A percentile compares a stretch with the other conserved stretches of the same genome.
Conservation (phyloP, 306 rosid genomes). For the Corylus avellana region DNA sequence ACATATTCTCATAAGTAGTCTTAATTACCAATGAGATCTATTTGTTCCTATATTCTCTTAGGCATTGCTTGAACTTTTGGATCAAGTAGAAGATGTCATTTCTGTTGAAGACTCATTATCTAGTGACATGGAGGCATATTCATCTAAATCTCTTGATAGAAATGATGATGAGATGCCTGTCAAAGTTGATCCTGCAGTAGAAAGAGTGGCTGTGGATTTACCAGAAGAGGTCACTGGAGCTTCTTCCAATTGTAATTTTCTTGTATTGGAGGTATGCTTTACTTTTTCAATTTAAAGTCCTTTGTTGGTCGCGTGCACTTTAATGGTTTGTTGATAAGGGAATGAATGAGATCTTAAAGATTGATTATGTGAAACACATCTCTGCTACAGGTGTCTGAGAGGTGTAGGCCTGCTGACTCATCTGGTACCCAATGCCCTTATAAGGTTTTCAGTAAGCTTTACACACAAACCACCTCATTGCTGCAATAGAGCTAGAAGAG, state of each 20-base stretch:
- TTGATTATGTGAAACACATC: slow-evolving; percentile 23
- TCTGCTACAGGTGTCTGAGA: slow-evolving; percentile 68
- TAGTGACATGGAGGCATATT: slow-evolving; percentile 34
- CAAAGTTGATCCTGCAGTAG: slow-evolving; percentile 33
- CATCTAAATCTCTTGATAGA: slow-evolving; percentile 42
- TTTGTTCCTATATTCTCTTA: slow-evolving; percentile 28
- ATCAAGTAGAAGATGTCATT: slow-evolving; percentile 92
- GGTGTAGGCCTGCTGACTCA: slow-evolving; percentile 43
- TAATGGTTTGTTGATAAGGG: slow-evolving; percentile 15
- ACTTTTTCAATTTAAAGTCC: background rate
- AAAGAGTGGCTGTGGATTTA: slow-evolving; percentile 22
- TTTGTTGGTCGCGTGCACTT: slow-evolving; percentile 3
- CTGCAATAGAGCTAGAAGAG: slow-evolving; percentile 19
- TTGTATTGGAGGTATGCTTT: slow-evolving; percentile 84
- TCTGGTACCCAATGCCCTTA: slow-evolving; percentile 45
- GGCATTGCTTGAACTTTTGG: slow-evolving; percentile 95
- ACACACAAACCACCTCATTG: slow-evolving; percentile 14
- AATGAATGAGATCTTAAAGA: slow-evolving; percentile 3
- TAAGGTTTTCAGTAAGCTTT: slow-evolving; percentile 64
- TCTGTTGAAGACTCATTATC: slow-evolving; percentile 54
- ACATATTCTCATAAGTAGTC: background rate
- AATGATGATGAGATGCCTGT: slow-evolving; percentile 30
- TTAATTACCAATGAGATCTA: background rate
- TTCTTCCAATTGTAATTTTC: slow-evolving; percentile 46
- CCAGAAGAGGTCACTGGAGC: slow-evolving; percentile 21